Evolutionary conservation across 2,329 filamentous ascomycete species (phyloP).

Genomic region (Cordyceps cateniannulata): DNA sequence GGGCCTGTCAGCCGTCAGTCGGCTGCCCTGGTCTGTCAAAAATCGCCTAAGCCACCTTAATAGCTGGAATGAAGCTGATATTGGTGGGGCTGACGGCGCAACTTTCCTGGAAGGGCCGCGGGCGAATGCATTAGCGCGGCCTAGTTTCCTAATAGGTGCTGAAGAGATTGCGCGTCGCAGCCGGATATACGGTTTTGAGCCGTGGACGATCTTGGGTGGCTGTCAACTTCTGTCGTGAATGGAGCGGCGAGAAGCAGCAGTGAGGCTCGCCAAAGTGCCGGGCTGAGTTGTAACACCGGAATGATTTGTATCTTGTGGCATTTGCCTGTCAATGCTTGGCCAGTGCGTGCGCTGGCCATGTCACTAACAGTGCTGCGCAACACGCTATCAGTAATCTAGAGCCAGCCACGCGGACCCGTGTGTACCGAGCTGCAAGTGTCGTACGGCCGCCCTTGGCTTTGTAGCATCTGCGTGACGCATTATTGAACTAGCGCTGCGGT

Average conservation of each 20-base stretch:
- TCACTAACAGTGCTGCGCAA: not conserved
- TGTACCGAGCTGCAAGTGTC: not conserved
- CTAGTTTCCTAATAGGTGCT: not conserved
- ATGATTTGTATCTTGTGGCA: not conserved
- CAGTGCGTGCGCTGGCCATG: not conserved
- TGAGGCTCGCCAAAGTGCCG: no score
- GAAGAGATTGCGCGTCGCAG: not conserved
- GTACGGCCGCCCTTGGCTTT: not conserved
- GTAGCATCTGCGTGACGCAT: not conserved
- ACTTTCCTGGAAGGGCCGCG: not conserved
- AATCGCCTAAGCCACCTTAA: not conserved
- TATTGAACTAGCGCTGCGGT: not conserved
- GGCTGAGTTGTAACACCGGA: not conserved
- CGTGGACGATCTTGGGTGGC: no score
- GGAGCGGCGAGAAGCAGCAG: not conserved
- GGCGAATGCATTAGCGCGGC: not conserved
- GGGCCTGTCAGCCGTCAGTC: not conserved
- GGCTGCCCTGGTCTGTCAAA: not conserved
- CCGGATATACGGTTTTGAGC: not conserved
- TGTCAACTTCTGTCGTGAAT: not conserved
- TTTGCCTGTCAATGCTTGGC: not conserved
- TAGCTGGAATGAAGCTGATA: not conserved
- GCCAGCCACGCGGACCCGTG: slow-evolving; percentile 5
- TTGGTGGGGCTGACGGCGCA: not conserved
- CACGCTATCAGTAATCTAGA: not conserved